phyloP scores from a whole-genome alignment of 2,329 filamentous ascomycete genomes.

The Domatiomyces globalis region DNA sequence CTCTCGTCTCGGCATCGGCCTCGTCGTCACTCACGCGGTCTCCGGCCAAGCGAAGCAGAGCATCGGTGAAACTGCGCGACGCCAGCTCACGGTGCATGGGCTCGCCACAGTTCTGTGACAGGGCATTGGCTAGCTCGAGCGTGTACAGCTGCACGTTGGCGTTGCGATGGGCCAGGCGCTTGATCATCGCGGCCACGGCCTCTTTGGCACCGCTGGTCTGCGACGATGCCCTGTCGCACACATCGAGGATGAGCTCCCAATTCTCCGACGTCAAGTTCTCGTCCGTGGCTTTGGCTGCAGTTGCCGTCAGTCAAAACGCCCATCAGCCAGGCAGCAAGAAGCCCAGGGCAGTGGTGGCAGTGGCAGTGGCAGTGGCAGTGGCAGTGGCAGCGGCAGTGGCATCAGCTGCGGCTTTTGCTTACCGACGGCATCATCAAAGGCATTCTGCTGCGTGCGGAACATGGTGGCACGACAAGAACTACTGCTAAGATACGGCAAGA shows the following conservation, averaged over 20 bases:
- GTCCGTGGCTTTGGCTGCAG: slow-evolving; percentile 69
- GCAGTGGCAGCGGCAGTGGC: too few relatives aligned
- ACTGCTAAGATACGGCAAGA: not conserved
- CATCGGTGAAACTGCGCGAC: slow-evolving; percentile 86
- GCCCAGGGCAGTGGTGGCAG: too few relatives aligned
- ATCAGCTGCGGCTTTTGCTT: slow-evolving; percentile 22
- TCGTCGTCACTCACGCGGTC: slow-evolving; percentile 45
- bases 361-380: too few relatives aligned
- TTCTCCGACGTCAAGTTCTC: slow-evolving; percentile 88
- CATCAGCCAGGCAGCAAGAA: too few relatives aligned
- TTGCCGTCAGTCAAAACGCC: not conserved
- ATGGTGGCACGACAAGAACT: slow-evolving; percentile 22
- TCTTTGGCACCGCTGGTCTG: slow-evolving; percentile 47
- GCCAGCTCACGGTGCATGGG: slow-evolving; percentile 79
- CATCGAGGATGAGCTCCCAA: slow-evolving; percentile 56
- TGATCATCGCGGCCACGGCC: slow-evolving; percentile 79
- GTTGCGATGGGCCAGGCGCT: slow-evolving; percentile 80
- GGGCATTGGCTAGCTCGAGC: slow-evolving; percentile 75
- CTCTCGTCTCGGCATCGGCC: slow-evolving; percentile 3
- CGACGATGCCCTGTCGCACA: slow-evolving; percentile 44
- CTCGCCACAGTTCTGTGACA: slow-evolving; percentile 82
- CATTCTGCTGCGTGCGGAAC: slow-evolving; percentile 51
- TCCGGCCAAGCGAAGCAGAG: slow-evolving; percentile 74
- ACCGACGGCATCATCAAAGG: slow-evolving; percentile 58
- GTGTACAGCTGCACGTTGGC: slow-evolving; percentile 94